Evolutionary conservation across 345 rosid genomes (phyloP).

Genomic region (Citrus maxima): DNA sequence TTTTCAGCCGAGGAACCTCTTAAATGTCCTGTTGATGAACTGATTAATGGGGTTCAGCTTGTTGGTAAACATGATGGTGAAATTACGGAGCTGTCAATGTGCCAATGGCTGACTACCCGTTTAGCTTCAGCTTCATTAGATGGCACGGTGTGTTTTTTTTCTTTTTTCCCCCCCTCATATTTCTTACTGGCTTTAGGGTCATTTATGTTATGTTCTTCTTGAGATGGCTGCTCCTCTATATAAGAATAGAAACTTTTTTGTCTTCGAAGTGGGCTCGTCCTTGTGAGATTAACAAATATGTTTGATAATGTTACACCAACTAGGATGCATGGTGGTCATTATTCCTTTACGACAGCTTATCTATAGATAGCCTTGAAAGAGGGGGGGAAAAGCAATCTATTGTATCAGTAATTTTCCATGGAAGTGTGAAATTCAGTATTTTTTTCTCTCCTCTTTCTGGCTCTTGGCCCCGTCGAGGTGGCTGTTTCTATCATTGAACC

Average conservation of each 20-base stretch:
- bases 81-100: constrained; percentile 71
- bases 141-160: constrained; percentile 50
- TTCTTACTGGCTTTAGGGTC: neutral
- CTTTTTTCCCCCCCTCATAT: neutral
- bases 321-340: neutral
- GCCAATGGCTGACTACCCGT: constrained; percentile 73
- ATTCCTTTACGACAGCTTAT: neutral
- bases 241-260: neutral
- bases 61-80: constrained; percentile 74
- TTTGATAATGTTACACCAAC: neutral
- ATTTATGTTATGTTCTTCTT: constrained; percentile 3
- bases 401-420: neutral
- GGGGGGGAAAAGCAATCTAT: neutral
- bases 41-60: constrained; percentile 64
- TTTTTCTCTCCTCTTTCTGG: neutral
- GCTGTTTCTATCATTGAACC: neutral
- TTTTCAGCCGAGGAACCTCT: constrained; percentile 61
- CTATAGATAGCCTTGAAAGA: neutral
- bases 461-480: neutral
- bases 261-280: neutral
- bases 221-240: neutral
- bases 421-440: neutral
- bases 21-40: constrained; percentile 46
- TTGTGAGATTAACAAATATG: neutral
- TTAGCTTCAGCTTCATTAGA: constrained; percentile 74